Conservation (phyloP, 1,284 basidiomycete species). For the Malassezia globosa region DNA sequence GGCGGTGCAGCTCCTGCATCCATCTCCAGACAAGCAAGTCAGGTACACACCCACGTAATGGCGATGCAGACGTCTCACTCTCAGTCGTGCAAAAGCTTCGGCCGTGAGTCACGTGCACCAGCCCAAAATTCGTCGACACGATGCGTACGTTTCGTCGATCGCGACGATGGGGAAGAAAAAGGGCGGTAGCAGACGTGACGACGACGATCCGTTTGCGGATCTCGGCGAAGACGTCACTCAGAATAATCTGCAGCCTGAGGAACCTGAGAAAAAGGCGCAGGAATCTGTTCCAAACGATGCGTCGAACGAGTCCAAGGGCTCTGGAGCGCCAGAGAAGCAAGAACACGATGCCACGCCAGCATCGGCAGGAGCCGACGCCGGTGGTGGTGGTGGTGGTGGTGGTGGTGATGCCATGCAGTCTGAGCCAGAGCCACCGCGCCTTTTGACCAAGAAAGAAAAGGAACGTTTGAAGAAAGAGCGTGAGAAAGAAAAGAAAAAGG, state of each 20-base stretch:
- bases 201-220: constrained; percentile 39
- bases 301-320: not conserved
- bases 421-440: constrained; percentile 14
- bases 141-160: not conserved
- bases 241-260: constrained; percentile 22
- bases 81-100: constrained; percentile 11
- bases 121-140: too few species aligned
- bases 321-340: not conserved
- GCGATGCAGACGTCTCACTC: too few species aligned
- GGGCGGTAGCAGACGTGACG: constrained; percentile 36
- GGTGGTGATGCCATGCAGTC: constrained; percentile 14
- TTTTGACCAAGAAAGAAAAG: constrained; percentile 45
- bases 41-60: too few species aligned
- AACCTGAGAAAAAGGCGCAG: constrained; percentile 6
- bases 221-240: constrained; percentile 30
- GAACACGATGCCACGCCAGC: constrained; percentile 4
- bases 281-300: constrained; percentile 1
- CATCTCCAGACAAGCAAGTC: constrained; percentile 7
- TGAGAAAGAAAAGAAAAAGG: constrained; percentile 35
- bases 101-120: constrained; percentile 16
- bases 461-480: constrained; percentile 46
- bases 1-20: constrained; percentile 8
- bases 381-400: constrained; percentile 20
- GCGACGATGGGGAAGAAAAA: constrained; percentile 38
- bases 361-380: constrained; percentile 4